These are phyloP conservation scores for Wickerhamomyces sydowiorum DNA, from an alignment of 805 yeast species.

Conservation along the genomic window DNA sequence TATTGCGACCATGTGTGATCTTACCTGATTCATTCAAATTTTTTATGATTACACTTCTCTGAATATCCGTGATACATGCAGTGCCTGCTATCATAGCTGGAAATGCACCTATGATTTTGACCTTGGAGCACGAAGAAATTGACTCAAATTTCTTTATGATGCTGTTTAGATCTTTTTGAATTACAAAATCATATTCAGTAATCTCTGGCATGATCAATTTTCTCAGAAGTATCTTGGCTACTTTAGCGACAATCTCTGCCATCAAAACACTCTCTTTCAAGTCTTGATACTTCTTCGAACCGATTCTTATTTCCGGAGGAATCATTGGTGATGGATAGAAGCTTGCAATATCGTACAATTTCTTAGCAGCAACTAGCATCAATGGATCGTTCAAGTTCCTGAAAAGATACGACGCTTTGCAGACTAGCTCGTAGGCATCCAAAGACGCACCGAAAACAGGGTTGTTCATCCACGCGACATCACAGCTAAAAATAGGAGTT, in stretches of 20 bases:
- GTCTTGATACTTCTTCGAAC: constrained; percentile 5
- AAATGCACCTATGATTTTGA: constrained; percentile 11
- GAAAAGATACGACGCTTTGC: constrained; percentile 29
- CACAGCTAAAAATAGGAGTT: constrained; percentile 30
- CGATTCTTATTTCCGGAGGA: constrained; percentile 11
- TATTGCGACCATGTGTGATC: constrained; percentile 9
- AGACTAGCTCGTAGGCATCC: constrained; percentile 29
- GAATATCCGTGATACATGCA: constrained; percentile 3
- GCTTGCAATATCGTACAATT: constrained; percentile 12
- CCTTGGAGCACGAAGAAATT: constrained; percentile 5
- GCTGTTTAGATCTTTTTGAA: constrained; percentile 9
- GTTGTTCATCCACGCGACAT: constrained; percentile 37
- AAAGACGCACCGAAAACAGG: constrained; percentile 34
- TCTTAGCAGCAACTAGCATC: constrained; percentile 6
- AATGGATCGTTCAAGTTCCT: constrained; percentile 7
- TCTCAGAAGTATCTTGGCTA: constrained; percentile 12
- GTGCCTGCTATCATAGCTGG: constrained; percentile 15
- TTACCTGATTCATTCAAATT: constrained; percentile 9
- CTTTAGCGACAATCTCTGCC: constrained; percentile 14
- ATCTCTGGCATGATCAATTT: constrained; percentile 10
- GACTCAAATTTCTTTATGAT: constrained; percentile 4
- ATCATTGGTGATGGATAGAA: constrained; percentile 14
- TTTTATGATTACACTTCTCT: constrained; percentile 7
- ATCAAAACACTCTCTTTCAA: constrained; percentile 14
- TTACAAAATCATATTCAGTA: constrained; percentile 1